Conservation (phyloP, 2,329 filamentous ascomycete genomes). For the Plectosphaerella sp. region DNA sequence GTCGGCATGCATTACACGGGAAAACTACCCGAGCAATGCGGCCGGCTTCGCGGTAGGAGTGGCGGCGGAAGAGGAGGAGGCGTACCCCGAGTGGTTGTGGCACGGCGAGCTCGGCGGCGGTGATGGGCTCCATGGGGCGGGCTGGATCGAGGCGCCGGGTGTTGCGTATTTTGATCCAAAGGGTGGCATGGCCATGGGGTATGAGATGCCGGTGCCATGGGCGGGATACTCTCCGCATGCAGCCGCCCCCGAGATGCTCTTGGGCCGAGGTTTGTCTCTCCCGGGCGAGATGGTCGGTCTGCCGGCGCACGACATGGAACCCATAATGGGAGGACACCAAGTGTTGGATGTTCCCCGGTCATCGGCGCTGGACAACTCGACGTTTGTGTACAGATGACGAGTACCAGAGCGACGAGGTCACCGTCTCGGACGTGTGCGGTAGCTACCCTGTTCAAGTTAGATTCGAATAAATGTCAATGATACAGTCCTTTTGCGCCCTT, state of each 20-base stretch:
- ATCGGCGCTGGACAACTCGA: neutral
- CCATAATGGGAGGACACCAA: neutral
- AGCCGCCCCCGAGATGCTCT: neutral
- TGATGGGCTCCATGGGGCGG: neutral
- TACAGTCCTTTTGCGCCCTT: no score
- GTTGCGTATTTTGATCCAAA: neutral
- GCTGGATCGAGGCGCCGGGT: neutral
- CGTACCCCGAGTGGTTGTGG: conserved; percentile 12
- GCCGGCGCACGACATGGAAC: neutral
- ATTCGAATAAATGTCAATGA: no score
- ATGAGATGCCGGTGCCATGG: neutral
- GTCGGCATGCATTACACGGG: conserved; percentile 9
- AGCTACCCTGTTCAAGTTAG: no score
- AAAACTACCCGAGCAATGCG: conserved; percentile 7
- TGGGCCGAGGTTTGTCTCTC: neutral
- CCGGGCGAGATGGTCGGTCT: neutral
- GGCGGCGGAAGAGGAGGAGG: conserved; percentile 1
- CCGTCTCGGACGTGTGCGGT: no score
- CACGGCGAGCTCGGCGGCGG: neutral
- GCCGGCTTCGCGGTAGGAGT: neutral
- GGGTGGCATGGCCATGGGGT: neutral
- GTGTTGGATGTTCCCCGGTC: neutral
- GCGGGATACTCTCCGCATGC: neutral
- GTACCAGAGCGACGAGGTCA: no score
- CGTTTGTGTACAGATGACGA: neutral